A percentile compares a stretch with the other conserved stretches of the same genome.
Conservation (phyloP, 1,284 basidiomycete species). For the Cryptococcus hybrid region DNA sequence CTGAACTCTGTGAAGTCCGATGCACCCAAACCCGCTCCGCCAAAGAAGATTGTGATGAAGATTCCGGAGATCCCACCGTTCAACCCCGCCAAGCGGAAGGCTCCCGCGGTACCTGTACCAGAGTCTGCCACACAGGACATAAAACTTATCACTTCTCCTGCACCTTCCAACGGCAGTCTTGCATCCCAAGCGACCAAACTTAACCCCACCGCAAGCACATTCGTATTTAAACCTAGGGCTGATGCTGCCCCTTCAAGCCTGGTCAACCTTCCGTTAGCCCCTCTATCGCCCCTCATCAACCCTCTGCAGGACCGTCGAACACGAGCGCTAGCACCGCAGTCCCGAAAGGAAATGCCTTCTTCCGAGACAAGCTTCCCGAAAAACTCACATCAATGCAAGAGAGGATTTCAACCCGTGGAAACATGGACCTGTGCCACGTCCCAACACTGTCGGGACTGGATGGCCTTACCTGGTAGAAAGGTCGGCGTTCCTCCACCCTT, state of each 20-base stretch:
- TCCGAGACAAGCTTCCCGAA: conserved; percentile 66
- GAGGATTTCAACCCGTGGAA: conserved; percentile 93
- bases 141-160: conserved; percentile 48
- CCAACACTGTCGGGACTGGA: conserved; percentile 63
- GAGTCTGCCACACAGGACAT: conserved; percentile 40
- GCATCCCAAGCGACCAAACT: conserved; percentile 54
- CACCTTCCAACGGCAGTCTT: conserved; percentile 45
- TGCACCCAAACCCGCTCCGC: conserved; percentile 38
- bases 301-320: conserved; percentile 38
- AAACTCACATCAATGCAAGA: conserved; percentile 72
- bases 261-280: conserved; percentile 30
- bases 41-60: conserved; percentile 52
- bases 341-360: conserved; percentile 69
- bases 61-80: conserved; percentile 93
- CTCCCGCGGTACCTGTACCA: conserved; percentile 33
- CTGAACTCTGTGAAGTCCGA: conserved; percentile 12
- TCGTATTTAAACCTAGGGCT: conserved; percentile 62
- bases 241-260: conserved; percentile 53
- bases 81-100: conserved; percentile 60
- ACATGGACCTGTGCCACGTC: conserved; percentile 72
- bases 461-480: conserved; percentile 83
- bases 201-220: conserved; percentile 69
- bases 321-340: conserved; percentile 43
- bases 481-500: conserved; percentile 65
- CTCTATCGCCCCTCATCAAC: conserved; percentile 13